A percentile compares a stretch with the other conserved stretches of the same genome.
phyloP scores from a whole-genome alignment of 192 early-diverging fungal species.

The Globomyces pollinis-pini region DNA sequence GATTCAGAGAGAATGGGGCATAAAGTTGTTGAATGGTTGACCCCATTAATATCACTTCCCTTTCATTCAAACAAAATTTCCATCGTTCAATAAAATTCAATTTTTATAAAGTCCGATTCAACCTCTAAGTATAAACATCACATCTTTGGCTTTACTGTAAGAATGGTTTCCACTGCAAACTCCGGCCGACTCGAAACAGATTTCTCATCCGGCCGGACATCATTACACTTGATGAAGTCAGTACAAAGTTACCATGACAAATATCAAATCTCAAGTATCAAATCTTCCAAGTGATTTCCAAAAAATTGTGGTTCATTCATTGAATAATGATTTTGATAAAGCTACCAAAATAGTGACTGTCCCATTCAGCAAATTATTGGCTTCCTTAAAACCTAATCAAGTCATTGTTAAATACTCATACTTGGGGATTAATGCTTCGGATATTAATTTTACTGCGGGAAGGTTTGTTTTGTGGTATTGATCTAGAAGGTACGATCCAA shows the following conservation, averaged over 20 bases:
- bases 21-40: slow-evolving; percentile 1
- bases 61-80: not conserved
- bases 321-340: slow-evolving; percentile 28
- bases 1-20: not conserved
- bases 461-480: too few species aligned
- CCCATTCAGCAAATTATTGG: slow-evolving; percentile 3
- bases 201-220: not conserved
- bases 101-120: not conserved
- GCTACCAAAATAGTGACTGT: slow-evolving; percentile 26
- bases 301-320: slow-evolving; percentile 29
- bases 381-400: slow-evolving; percentile 14
- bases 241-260: too few species aligned
- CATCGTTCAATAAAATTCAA: not conserved
- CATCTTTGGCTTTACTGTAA: not conserved
- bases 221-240: not conserved
- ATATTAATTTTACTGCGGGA: slow-evolving; percentile 50
- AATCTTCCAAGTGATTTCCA: slow-evolving; percentile 7
- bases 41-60: not conserved
- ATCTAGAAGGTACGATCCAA: slow-evolving; percentile 45
- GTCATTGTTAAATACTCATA: slow-evolving; percentile 36
- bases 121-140: not conserved
- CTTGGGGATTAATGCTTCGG: slow-evolving; percentile 50
- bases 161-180: not conserved
- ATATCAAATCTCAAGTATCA: not conserved
- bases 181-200: not conserved